Percentiles rank a stretch among this genome's conserved stretches.
Evolutionary conservation across 1,284 basidiomycete genomes (phyloP).

Genomic region (Phlebopus sp.): DNA sequence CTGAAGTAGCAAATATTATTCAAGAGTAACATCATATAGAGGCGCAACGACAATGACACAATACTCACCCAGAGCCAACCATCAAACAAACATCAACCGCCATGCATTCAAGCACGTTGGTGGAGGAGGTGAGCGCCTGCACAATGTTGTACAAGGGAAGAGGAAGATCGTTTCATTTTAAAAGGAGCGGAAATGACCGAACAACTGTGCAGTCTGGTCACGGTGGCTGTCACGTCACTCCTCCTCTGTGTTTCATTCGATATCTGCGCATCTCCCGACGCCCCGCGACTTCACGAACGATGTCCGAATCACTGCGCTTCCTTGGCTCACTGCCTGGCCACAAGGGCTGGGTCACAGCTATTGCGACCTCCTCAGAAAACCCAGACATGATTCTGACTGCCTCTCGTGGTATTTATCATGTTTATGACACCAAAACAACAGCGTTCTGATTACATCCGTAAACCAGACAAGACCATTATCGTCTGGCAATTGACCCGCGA

Average conservation of each 20-base stretch:
- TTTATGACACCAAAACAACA: conserved; percentile 17
- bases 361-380: conserved; percentile 96
- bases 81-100: not conserved
- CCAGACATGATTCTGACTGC: conserved; percentile 97
- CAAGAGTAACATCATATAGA: conserved; percentile 49
- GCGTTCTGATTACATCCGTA: conserved; percentile 20
- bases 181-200: conserved; percentile 32
- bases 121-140: conserved; percentile 1
- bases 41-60: conserved; percentile 3
- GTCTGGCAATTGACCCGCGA: conserved; percentile 99
- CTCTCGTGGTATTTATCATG: conserved; percentile 76
- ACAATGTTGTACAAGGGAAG: too few relatives aligned
- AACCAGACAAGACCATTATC: conserved; percentile 97
- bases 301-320: conserved; percentile 89
- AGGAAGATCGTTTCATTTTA: too few relatives aligned
- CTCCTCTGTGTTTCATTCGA: conserved; percentile 1
- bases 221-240: conserved; percentile 58
- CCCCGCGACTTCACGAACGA: conserved; percentile 43
- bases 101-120: too few relatives aligned
- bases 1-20: conserved; percentile 82
- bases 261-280: conserved; percentile 26
- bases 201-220: conserved; percentile 47
- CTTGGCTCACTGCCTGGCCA: conserved; percentile 93
- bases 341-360: conserved; percentile 95
- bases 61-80: conserved; percentile 18